Conservation (phyloP, 2,329 filamentous ascomycete genomes). For the Arthroderma sp. region DNA sequence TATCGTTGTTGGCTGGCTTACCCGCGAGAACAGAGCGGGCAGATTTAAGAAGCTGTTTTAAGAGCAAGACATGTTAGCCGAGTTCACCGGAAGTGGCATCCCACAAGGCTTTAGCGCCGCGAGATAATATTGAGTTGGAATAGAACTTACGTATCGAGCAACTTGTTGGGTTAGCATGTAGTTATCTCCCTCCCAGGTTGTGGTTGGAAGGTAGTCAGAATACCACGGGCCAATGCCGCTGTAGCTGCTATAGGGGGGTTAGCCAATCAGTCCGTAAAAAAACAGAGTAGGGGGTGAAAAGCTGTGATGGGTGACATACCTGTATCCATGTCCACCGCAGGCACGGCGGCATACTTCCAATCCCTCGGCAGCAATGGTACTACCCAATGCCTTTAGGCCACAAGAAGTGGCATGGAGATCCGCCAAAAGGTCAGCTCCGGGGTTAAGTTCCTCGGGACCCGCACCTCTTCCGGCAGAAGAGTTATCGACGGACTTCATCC, state of each 20-base stretch:
- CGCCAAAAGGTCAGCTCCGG: conserved; percentile 55
- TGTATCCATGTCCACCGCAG: conserved; percentile 60
- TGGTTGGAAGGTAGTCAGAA: conserved; percentile 58
- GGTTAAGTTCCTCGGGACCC: conserved; percentile 54
- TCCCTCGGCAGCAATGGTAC: conserved; percentile 59
- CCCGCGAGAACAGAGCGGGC: conserved; percentile 56
- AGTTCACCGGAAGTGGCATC: not conserved
- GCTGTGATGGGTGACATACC: not conserved
- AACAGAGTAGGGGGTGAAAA: not conserved
- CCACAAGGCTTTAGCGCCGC: too few relatives aligned
- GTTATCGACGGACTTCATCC: conserved; percentile 38
- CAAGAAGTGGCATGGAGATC: conserved; percentile 67
- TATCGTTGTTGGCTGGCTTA: conserved; percentile 54
- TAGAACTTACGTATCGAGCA: conserved; percentile 47
- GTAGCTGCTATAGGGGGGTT: conserved; percentile 45
- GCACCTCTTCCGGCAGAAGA: conserved; percentile 40
- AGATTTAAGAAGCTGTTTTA: conserved; percentile 51
- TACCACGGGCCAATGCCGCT: conserved; percentile 65
- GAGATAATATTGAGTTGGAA: not conserved
- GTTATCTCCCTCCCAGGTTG: conserved; percentile 67
- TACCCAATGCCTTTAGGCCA: conserved; percentile 60
- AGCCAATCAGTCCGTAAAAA: not conserved
- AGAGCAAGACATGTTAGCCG: too few relatives aligned
- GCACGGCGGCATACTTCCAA: conserved; percentile 62
- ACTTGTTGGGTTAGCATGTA: conserved; percentile 76